Percentiles rank a stretch among this genome's conserved stretches.
These are phyloP conservation scores for Rhipidocladum racemiflorum DNA, from an alignment of 176 grass and related monocot species.

Conservation along the genomic window DNA sequence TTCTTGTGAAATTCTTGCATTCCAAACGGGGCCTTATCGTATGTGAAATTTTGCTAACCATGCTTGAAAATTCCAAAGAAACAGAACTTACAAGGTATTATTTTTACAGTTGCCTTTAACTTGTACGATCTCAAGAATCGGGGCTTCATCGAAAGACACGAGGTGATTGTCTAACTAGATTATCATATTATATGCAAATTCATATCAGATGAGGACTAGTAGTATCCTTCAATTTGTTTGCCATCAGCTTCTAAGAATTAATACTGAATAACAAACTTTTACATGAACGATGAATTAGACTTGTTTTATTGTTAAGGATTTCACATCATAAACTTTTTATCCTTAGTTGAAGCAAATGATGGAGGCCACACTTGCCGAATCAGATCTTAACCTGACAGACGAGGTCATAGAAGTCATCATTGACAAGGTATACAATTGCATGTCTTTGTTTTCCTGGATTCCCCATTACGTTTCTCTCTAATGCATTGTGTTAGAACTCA, in stretches of 20 bases:
- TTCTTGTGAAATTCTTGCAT: no score
- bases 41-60: background rate
- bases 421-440: conserved; percentile 33
- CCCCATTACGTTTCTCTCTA: background rate
- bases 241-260: background rate
- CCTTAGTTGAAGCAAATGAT: conserved; percentile 53
- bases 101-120: conserved; percentile 54
- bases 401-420: conserved; percentile 43
- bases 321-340: background rate
- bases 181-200: background rate
- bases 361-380: conserved; percentile 42
- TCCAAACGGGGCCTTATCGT: background rate
- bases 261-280: background rate
- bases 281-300: background rate
- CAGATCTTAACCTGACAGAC: conserved; percentile 36
- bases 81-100: background rate
- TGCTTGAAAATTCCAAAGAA: background rate
- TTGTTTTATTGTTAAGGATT: background rate
- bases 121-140: conserved; percentile 69
- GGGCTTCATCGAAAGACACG: conserved; percentile 56
- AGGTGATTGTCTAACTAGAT: conserved; percentile 29
- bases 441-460: no score
- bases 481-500: background rate
- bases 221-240: background rate
- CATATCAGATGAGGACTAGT: background rate